Conservation (phyloP, 2,329 filamentous ascomycete genomes). For the Allantophomopsis cytisporea region DNA sequence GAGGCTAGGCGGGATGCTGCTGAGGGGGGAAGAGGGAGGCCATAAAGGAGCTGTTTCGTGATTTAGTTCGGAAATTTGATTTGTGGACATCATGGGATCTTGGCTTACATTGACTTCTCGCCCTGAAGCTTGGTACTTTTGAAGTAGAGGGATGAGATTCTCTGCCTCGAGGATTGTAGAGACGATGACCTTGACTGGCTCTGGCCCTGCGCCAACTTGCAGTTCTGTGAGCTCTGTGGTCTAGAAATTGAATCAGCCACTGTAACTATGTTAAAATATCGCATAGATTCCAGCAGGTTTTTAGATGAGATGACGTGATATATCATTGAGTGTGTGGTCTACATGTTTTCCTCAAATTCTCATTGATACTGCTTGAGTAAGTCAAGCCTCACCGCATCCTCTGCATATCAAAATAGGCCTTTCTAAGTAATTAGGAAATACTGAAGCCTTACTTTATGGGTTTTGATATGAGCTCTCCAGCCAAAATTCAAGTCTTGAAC, state of each 20-base stretch:
- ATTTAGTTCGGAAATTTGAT: conserved; percentile 1
- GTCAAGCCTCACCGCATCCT: too few relatives aligned
- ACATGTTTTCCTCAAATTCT: too few relatives aligned
- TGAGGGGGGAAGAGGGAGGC: conserved; percentile 52
- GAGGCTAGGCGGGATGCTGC: conserved; percentile 42
- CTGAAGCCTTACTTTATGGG: conserved; percentile 50
- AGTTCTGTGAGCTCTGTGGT: conserved; percentile 52
- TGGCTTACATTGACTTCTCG: conserved; percentile 41
- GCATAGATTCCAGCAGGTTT: too few relatives aligned
- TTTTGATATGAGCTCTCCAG: conserved; percentile 72
- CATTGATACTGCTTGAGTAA: too few relatives aligned
- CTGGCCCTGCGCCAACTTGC: conserved; percentile 46
- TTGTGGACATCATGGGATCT: neutral
- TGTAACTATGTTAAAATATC: neutral
- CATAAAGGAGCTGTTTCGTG: conserved; percentile 31
- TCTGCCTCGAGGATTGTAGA: conserved; percentile 68
- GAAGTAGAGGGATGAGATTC: conserved; percentile 44
- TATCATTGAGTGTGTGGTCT: too few relatives aligned
- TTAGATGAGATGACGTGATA: too few relatives aligned
- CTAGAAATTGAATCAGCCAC: conserved; percentile 22
- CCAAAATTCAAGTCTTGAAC: conserved; percentile 42
- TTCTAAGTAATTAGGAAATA: too few relatives aligned
- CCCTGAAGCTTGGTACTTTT: conserved; percentile 38
- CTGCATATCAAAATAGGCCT: too few relatives aligned
- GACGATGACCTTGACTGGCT: conserved; percentile 44